A percentile compares a stretch with the other conserved stretches of the same genome.
Conservation (phyloP, 768 basidiomycete species). For the Pleurotus tuoliensis region DNA sequence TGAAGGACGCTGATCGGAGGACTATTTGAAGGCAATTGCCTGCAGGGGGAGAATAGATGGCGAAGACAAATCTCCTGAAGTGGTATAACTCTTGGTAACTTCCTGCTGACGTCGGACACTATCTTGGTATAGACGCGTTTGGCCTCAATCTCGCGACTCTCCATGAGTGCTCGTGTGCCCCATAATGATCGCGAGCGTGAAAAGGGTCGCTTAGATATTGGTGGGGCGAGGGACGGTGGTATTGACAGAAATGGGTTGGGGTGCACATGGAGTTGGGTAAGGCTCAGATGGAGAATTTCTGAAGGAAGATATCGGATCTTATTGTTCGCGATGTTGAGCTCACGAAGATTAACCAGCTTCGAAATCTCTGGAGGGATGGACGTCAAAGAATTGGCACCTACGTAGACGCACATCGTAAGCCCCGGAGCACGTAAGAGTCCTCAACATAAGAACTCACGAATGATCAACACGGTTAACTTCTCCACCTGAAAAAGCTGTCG, state of each 20-base stretch:
- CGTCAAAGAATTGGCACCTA: slow-evolving; percentile 57
- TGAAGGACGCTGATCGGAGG: slow-evolving; percentile 25
- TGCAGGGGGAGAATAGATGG: slow-evolving; percentile 25
- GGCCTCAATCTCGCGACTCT: background rate
- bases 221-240: slow-evolving; percentile 18
- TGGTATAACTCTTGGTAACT: slow-evolving; percentile 10
- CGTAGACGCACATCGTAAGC: slow-evolving; percentile 14
- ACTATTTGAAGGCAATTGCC: slow-evolving; percentile 10
- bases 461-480: slow-evolving; percentile 55
- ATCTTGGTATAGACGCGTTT: background rate
- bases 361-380: slow-evolving; percentile 62
- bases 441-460: slow-evolving; percentile 43
- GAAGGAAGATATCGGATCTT: slow-evolving; percentile 56
- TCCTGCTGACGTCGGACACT: slow-evolving; percentile 1
- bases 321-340: slow-evolving; percentile 63
- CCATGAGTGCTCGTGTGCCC: background rate
- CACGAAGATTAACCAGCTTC: slow-evolving; percentile 46
- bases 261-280: slow-evolving; percentile 41
- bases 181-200: slow-evolving; percentile 9
- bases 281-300: slow-evolving; percentile 58
- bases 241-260: slow-evolving; percentile 57
- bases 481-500: slow-evolving; percentile 51
- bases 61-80: slow-evolving; percentile 33
- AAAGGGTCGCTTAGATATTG: slow-evolving; percentile 1
- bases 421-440: background rate